phyloP scores from a whole-genome alignment of 495 filamentous ascomycete species.

The Penicillium bovifimosum region DNA sequence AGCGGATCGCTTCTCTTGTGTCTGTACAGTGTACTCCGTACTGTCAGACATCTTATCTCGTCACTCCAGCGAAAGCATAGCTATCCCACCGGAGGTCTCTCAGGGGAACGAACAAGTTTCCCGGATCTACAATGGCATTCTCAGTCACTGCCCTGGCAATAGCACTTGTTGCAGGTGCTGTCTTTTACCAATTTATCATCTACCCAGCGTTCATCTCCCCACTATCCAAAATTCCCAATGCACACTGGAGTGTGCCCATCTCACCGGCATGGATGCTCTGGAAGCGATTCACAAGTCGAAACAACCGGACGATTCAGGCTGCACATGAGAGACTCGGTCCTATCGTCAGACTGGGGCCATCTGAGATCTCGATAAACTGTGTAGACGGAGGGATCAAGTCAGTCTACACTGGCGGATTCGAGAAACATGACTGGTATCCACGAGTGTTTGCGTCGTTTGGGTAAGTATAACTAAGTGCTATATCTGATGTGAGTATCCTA shows the following conservation, averaged over 20 bases:
- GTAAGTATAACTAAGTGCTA: conserved; percentile 20
- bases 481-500: neutral
- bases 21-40: too few species aligned
- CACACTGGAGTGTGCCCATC: conserved; percentile 61
- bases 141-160: conserved; percentile 16
- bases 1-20: neutral
- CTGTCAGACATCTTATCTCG: neutral
- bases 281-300: conserved; percentile 49
- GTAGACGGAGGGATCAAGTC: conserved; percentile 57
- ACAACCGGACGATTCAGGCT: conserved; percentile 56
- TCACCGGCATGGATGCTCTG: conserved; percentile 65
- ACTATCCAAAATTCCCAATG: conserved; percentile 62
- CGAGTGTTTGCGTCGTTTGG: conserved; percentile 43
- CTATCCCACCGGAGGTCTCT: neutral
- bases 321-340: conserved; percentile 51
- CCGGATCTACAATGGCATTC: conserved; percentile 23
- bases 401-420: conserved; percentile 70
- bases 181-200: conserved; percentile 52
- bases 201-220: conserved; percentile 62
- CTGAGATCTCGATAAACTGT: conserved; percentile 57
- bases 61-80: neutral
- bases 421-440: conserved; percentile 72
- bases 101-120: neutral
- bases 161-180: conserved; percentile 11
- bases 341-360: conserved; percentile 50